Evolutionary conservation across 2,329 filamentous ascomycete species (phyloP).

Genomic region (Hypoxylon sp.): DNA sequence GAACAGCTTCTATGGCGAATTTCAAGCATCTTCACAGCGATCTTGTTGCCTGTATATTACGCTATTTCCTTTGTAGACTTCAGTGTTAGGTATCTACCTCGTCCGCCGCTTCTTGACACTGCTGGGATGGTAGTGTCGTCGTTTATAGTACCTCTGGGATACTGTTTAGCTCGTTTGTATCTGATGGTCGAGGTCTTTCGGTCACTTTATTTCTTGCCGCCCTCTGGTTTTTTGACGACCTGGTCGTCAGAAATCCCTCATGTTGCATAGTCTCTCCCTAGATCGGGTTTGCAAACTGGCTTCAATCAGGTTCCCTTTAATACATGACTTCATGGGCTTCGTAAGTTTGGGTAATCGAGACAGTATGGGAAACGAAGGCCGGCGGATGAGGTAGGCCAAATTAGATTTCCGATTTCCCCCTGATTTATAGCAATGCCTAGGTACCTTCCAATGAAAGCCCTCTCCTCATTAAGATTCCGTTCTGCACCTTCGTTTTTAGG

Average conservation of each 20-base stretch:
- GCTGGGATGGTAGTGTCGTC: neutral
- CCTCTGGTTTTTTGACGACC: slow-evolving; percentile 5
- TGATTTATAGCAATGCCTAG: no score
- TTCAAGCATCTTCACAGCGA: slow-evolving; percentile 1
- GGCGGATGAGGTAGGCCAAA: no score
- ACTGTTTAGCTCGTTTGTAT: neutral
- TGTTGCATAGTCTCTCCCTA: neutral
- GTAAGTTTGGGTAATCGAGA: no score
- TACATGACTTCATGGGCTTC: no score
- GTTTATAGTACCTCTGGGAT: neutral
- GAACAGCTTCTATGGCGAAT: slow-evolving; percentile 1
- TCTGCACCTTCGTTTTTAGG: no score
- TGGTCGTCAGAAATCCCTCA: slow-evolving; percentile 5
- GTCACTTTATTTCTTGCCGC: neutral
- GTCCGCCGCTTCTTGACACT: neutral
- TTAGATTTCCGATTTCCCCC: no score
- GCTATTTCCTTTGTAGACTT: neutral
- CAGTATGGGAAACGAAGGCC: no score
- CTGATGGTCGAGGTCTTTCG: slow-evolving; percentile 2
- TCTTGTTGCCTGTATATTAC: slow-evolving; percentile 1
- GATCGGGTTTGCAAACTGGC: no score
- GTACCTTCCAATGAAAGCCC: no score
- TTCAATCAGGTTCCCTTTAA: no score
- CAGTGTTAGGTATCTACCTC: neutral
- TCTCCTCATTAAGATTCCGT: no score